Conservation (phyloP, 2,329 filamentous ascomycete genomes). For the Aspergillus sp. region DNA sequence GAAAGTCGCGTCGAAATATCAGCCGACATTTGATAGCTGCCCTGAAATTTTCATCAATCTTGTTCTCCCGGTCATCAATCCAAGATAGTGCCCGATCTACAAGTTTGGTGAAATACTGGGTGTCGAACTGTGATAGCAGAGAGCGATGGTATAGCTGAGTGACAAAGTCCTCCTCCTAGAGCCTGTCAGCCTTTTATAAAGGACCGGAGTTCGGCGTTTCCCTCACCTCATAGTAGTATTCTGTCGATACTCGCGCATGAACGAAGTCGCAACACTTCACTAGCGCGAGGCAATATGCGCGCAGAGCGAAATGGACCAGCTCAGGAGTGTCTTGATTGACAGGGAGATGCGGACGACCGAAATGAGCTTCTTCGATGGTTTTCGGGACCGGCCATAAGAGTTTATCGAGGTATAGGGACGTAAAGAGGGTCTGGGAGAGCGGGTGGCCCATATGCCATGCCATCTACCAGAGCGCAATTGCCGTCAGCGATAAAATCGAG, state of each 20-base stretch:
- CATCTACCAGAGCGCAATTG: constrained; percentile 56
- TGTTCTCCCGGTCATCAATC: constrained; percentile 39
- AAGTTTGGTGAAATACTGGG: constrained; percentile 53
- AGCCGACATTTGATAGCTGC: constrained; percentile 65
- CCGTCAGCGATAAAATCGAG: constrained; percentile 7
- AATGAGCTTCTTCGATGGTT: constrained; percentile 63
- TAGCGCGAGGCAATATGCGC: constrained; percentile 81
- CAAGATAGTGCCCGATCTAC: constrained; percentile 56
- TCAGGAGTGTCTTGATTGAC: constrained; percentile 31
- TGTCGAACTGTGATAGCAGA: constrained; percentile 64
- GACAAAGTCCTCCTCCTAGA: constrained; percentile 90
- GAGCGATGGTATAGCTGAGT: constrained; percentile 84
- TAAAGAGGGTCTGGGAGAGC: constrained; percentile 90
- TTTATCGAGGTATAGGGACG: constrained; percentile 83
- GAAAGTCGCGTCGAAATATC: constrained; percentile 57
- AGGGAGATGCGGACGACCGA: constrained; percentile 39
- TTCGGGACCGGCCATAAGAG: constrained; percentile 69
- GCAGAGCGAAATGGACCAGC: constrained; percentile 62
- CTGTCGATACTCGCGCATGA: constrained; percentile 71
- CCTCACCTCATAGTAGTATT: constrained; percentile 83
- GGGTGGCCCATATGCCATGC: constrained; percentile 97
- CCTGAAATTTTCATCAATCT: constrained; percentile 36
- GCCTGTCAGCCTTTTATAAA: constrained; percentile 13
- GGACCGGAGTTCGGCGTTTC: not conserved
- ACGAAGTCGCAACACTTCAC: constrained; percentile 80